A percentile compares a stretch with the other conserved stretches of the same genome.
phyloP scores from a whole-genome alignment of 768 basidiomycete genomes.

The Boletus sensibilis region DNA sequence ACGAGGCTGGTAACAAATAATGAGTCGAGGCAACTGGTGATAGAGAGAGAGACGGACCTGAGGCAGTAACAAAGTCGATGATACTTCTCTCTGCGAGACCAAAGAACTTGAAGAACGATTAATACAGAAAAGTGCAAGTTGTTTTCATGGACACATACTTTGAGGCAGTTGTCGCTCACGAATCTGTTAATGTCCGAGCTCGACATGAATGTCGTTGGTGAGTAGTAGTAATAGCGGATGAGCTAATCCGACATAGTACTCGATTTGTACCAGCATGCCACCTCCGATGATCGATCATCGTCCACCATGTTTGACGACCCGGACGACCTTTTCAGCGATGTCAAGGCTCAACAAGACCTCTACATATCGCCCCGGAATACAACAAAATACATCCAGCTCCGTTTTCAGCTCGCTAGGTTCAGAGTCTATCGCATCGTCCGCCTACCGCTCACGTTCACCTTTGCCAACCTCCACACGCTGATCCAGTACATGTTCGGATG shows the following conservation, averaged over 20 bases:
- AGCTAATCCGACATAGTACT: neutral
- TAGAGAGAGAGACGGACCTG: conserved; percentile 49
- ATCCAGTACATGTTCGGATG: conserved; percentile 35
- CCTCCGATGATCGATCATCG: neutral
- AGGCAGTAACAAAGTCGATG: conserved; percentile 84
- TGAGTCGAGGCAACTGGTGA: neutral
- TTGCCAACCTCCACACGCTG: conserved; percentile 30
- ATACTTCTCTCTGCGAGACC: conserved; percentile 82
- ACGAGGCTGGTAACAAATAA: conserved; percentile 49
- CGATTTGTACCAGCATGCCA: neutral
- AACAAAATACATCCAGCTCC: conserved; percentile 25
- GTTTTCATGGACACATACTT: conserved; percentile 41
- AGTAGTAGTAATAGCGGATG: neutral
- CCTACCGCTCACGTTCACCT: conserved; percentile 29
- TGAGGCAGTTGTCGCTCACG: conserved; percentile 75
- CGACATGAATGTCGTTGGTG: conserved; percentile 45
- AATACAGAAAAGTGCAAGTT: neutral
- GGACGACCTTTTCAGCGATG: neutral
- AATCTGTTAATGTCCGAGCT: conserved; percentile 66
- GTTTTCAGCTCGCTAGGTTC: conserved; percentile 31
- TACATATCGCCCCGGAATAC: conserved; percentile 18
- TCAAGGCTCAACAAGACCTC: neutral
- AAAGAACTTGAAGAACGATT: conserved; percentile 56
- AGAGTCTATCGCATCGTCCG: conserved; percentile 26
- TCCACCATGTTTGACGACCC: conserved; percentile 9